Evolutionary conservation across 1,284 basidiomycete species (phyloP).

Genomic region (Wallemia mellicola): DNA sequence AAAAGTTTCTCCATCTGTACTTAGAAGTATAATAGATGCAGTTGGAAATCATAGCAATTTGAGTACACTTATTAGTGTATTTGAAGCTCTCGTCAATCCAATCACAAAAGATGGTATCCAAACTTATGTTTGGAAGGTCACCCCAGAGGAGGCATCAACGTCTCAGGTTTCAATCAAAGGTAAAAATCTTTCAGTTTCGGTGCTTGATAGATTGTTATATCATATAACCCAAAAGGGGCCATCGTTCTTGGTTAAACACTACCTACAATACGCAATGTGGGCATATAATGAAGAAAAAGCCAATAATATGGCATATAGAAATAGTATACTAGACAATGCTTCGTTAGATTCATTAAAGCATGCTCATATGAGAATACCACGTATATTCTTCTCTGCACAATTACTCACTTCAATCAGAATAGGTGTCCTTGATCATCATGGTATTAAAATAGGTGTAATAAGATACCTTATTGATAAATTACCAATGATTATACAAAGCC

Average conservation of each 20-base stretch:
- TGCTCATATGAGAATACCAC: neutral
- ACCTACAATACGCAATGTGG: neutral
- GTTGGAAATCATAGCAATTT: neutral
- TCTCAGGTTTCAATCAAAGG: neutral
- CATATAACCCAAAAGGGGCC: neutral
- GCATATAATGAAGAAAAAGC: neutral
- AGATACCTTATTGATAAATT: neutral
- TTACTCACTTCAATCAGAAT: neutral
- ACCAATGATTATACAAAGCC: neutral
- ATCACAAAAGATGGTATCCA: neutral
- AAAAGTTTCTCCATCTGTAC: neutral
- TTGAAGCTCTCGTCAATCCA: neutral
- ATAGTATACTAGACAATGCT: neutral
- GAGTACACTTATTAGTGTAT: neutral
- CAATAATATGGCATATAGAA: neutral
- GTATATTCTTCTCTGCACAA: neutral
- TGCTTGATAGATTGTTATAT: neutral
- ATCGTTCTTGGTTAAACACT: neutral
- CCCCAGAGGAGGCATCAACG: neutral
- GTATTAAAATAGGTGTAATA: neutral
- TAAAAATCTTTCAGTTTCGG: neutral
- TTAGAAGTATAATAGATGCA: neutral
- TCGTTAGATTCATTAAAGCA: neutral
- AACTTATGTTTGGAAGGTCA: neutral
- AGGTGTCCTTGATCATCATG: neutral